A percentile compares a stretch with the other conserved stretches of the same genome.
Evolutionary conservation across 2,329 filamentous ascomycete genomes (phyloP).

Genomic region (Mollisiaceae sp.): DNA sequence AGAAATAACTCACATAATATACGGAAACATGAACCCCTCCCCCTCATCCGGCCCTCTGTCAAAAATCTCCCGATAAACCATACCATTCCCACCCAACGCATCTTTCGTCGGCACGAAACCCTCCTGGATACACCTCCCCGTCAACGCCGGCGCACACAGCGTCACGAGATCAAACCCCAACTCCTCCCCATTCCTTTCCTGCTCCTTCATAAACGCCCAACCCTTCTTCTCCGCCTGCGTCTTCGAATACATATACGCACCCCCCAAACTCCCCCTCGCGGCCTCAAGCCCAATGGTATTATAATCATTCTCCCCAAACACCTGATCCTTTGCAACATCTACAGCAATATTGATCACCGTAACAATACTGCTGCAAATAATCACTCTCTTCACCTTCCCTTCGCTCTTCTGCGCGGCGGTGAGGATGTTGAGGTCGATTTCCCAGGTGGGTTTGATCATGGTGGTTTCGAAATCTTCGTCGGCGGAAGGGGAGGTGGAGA

Average conservation of each 20-base stretch:
- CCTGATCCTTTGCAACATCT: neutral
- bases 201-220: neutral
- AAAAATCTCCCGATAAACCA: neutral
- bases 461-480: neutral
- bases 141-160: neutral
- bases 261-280: neutral
- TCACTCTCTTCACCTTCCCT: neutral
- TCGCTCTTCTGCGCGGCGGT: neutral
- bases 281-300: neutral
- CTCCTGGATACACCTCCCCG: neutral
- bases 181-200: neutral
- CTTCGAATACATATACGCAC: neutral
- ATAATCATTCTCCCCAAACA: neutral
- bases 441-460: neutral
- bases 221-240: neutral
- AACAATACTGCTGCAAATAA: neutral
- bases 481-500: neutral
- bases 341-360: neutral
- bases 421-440: neutral
- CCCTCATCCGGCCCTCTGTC: neutral
- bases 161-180: neutral
- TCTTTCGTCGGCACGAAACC: neutral
- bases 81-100: neutral
- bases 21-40: neutral
- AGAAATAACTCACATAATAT: neutral